Evolutionary conservation across 148 eudicot genomes (phyloP), one percentile per base, ranked within the genome.

Genomic region (Simmondsia chinensis): DNA sequence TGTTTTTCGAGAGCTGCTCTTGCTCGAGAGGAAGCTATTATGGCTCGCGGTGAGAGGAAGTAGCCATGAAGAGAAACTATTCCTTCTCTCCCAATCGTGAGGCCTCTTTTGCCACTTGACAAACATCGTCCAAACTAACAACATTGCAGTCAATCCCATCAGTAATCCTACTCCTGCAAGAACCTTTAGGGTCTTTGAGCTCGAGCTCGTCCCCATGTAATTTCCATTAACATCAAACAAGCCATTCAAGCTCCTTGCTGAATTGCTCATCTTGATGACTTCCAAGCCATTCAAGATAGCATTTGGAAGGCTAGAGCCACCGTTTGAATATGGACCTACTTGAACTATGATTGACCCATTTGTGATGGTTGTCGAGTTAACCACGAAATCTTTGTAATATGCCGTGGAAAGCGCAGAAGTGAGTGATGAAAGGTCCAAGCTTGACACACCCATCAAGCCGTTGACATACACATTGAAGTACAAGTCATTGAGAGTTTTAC

Each of bases 61-160:
- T 11, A 79, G 60, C 87, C 87, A 79, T 4, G 87, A 79, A 0
- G 87, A 69, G 51, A 79, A 75, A 45, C 82, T 77, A 22, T 63
- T 50, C 5, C 39, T 48, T 42, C 66, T 60, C 21, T 69, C 61
- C 73, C 79, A 75, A 35, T 57, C 72, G 20, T 40, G 71, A 37
- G 77, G 69, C 39, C 74, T 52, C 49, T 50, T 72, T 4, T 65
- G 73, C 79, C 76, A 63, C 52, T 65, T 41, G 3, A 54, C 34
- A 54, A 66, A 60, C 58, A 68, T 59, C 12, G 30, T 16, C 9
- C 55, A 36, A 7, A 79, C 65, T 9, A 75, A 57, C 20, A 75
- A 14, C 50, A 69, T 9, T 1, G 73, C 61, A 9, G 68, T 30
- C 2, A 60, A 20, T 2, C 64, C 79, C 52, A 75, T 46, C 6